These are phyloP conservation scores for Botrytis deweyae DNA, from an alignment of 2,329 filamentous ascomycete genomes.

Conservation along the genomic window DNA sequence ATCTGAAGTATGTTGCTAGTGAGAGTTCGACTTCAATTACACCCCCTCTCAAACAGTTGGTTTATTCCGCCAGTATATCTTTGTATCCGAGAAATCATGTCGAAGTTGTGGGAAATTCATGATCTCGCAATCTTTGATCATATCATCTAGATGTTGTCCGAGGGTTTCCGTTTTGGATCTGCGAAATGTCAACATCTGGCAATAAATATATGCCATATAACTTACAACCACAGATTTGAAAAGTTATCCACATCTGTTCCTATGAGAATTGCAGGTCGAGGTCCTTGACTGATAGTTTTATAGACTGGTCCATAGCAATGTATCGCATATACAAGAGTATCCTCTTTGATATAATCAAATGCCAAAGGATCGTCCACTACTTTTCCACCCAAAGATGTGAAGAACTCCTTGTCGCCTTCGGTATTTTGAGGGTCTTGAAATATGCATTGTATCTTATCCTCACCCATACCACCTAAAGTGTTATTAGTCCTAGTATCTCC, in stretches of 20 bases:
- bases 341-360: slow-evolving; percentile 31
- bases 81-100: slow-evolving; percentile 40
- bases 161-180: slow-evolving; percentile 25
- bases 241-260: slow-evolving; percentile 38
- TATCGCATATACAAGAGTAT: slow-evolving; percentile 39
- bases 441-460: slow-evolving; percentile 18
- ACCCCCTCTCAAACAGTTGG: not conserved
- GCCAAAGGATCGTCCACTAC: slow-evolving; percentile 37
- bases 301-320: slow-evolving; percentile 40
- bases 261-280: slow-evolving; percentile 34
- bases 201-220: not conserved
- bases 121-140: slow-evolving; percentile 34
- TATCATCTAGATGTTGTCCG: slow-evolving; percentile 27
- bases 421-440: slow-evolving; percentile 40
- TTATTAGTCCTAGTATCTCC: slow-evolving; percentile 7
- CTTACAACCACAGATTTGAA: slow-evolving; percentile 31
- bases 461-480: not conserved
- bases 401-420: slow-evolving; percentile 36
- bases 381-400: slow-evolving; percentile 31
- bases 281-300: slow-evolving; percentile 29
- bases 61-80: slow-evolving; percentile 35
- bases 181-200: not conserved
- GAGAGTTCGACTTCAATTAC: not conserved
- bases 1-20: not conserved
- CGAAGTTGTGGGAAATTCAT: slow-evolving; percentile 37